Percentiles rank a stretch among this genome's conserved stretches.
phyloP scores from a whole-genome alignment of 2,329 filamentous ascomycete genomes.

The Fusarium sp. region DNA sequence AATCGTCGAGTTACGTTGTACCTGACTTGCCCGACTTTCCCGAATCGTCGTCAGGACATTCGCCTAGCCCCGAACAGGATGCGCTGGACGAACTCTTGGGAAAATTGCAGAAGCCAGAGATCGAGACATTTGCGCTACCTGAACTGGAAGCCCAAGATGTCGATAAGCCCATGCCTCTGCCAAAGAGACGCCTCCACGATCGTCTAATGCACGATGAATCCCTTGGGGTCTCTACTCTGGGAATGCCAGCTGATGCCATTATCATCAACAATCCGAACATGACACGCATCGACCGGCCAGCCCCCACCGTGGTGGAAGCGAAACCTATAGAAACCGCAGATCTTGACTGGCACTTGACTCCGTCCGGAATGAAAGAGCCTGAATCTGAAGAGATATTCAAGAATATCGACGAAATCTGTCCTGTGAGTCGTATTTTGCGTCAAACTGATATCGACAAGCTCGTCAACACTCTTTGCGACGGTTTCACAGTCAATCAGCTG shows the following conservation, averaged over 20 bases:
- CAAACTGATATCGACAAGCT: conserved; percentile 55
- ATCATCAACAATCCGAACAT: conserved; percentile 55
- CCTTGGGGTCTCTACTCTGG: conserved; percentile 48
- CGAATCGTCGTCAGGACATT: background rate
- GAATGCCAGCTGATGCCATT: conserved; percentile 54
- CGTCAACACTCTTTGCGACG: conserved; percentile 48
- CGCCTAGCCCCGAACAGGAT: background rate
- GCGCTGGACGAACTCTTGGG: background rate
- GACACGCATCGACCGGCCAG: conserved; percentile 33
- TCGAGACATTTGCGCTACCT: background rate
- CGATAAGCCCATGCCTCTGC: background rate
- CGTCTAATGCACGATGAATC: conserved; percentile 43
- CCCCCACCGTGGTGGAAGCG: conserved; percentile 27
- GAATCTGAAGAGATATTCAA: conserved; percentile 50
- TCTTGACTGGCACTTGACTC: conserved; percentile 48
- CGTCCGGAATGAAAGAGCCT: conserved; percentile 38
- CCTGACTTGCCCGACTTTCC: background rate
- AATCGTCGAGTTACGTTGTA: background rate
- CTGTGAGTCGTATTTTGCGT: conserved; percentile 52
- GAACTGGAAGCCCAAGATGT: background rate
- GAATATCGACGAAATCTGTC: conserved; percentile 61
- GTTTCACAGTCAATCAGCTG: conserved; percentile 61
- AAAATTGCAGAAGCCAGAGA: background rate
- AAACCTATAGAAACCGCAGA: conserved; percentile 16
- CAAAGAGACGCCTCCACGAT: conserved; percentile 33